Percentiles rank a stretch among this genome's conserved stretches.
phyloP scores from a whole-genome alignment of 129 eudicot genomes.

The Silybum marianum region DNA sequence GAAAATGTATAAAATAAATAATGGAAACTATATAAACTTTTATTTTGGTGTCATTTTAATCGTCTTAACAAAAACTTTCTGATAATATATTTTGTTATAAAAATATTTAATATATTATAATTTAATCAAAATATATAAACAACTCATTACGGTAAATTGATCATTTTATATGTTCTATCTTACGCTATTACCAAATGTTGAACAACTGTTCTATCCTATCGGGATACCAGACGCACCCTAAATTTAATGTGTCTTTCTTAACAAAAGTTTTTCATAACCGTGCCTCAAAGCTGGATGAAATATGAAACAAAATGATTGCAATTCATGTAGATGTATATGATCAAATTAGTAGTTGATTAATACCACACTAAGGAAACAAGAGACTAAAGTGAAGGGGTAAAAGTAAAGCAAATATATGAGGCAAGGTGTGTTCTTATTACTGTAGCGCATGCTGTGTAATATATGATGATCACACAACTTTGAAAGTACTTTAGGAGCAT shows the following conservation, averaged over 20 bases:
- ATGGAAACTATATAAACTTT: too few species aligned
- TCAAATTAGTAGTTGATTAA: slow-evolving; percentile 17
- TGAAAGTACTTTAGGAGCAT: slow-evolving; percentile 26
- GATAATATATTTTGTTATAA: too few species aligned
- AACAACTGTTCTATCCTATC: too few species aligned
- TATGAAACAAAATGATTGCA: slow-evolving; percentile 5
- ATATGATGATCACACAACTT: slow-evolving; percentile 37
- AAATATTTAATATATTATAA: too few species aligned
- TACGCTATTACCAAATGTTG: too few species aligned
- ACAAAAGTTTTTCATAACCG: not conserved
- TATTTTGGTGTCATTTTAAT: too few species aligned
- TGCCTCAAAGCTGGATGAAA: not conserved
- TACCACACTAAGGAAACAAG: slow-evolving; percentile 30
- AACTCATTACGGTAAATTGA: too few species aligned
- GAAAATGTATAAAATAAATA: too few species aligned
- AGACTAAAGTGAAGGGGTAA: slow-evolving; percentile 23
- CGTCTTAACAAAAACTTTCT: too few species aligned
- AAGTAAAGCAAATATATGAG: slow-evolving; percentile 24
- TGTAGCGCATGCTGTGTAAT: slow-evolving; percentile 41
- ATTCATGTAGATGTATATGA: not conserved
- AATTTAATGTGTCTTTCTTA: not conserved
- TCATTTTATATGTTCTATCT: too few species aligned
- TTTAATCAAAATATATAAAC: too few species aligned
- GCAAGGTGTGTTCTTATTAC: slow-evolving; percentile 28
- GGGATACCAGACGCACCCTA: not conserved